These are phyloP conservation scores for Lepiota brunneoincarnata DNA, from an alignment of 768 basidiomycete genomes.

Conservation along the genomic window DNA sequence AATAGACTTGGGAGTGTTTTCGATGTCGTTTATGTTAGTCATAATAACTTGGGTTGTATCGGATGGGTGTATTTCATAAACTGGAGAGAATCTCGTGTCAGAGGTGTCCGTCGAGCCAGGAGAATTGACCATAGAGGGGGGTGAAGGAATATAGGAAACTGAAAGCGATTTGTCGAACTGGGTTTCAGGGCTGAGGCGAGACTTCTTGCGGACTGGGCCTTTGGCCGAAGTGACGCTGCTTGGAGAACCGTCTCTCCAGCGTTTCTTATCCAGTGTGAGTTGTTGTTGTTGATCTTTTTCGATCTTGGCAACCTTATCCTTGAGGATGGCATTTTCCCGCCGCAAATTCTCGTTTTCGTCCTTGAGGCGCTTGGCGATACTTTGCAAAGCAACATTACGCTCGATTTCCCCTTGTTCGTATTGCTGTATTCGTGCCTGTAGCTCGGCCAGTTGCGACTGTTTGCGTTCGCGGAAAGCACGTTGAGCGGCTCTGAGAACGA, in stretches of 20 bases:
- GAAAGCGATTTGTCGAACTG: slow-evolving; percentile 25
- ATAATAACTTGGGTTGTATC: slow-evolving; percentile 30
- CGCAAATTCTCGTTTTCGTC: slow-evolving; percentile 81
- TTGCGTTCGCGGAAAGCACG: slow-evolving; percentile 89
- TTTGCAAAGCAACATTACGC: slow-evolving; percentile 81
- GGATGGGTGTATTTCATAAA: slow-evolving; percentile 24
- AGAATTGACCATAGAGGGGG: slow-evolving; percentile 55
- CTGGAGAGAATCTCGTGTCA: slow-evolving; percentile 9
- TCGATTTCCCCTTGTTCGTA: slow-evolving; percentile 93
- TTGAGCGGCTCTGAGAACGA: slow-evolving; percentile 66
- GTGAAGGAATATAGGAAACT: slow-evolving; percentile 37
- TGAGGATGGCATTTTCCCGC: slow-evolving; percentile 62
- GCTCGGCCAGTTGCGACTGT: slow-evolving; percentile 82
- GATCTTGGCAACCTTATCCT: slow-evolving; percentile 42
- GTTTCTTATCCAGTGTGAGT: slow-evolving; percentile 45
- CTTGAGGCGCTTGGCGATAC: slow-evolving; percentile 78
- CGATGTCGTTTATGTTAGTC: slow-evolving; percentile 29
- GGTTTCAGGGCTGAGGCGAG: slow-evolving; percentile 24
- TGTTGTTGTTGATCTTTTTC: slow-evolving; percentile 35
- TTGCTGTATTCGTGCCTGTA: slow-evolving; percentile 79
- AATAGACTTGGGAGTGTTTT: slow-evolving; percentile 23
- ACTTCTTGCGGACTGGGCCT: slow-evolving; percentile 30
- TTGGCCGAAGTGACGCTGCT: slow-evolving; percentile 19
- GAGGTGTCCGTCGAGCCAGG: slow-evolving; percentile 19
- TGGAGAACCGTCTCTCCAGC: slow-evolving; percentile 53